Evolutionary conservation across 2,329 filamentous ascomycete genomes (phyloP).

Genomic region (Byssothecium circinans): DNA sequence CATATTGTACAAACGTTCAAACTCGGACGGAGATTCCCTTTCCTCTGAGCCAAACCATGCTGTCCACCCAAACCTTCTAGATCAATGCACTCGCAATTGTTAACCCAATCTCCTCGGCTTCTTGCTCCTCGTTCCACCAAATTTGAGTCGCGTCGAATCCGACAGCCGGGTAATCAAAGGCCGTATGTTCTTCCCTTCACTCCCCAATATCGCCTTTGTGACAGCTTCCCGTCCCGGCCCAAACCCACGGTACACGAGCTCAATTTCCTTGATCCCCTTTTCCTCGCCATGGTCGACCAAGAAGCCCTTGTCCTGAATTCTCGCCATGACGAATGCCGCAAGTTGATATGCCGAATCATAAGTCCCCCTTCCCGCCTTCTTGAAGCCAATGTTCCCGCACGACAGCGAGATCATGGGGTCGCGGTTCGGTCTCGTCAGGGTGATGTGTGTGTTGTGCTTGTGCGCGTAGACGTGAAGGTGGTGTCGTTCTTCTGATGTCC

Average conservation of each 20-base stretch:
- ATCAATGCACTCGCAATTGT: slow-evolving; percentile 29
- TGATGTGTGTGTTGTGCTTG: slow-evolving; percentile 96
- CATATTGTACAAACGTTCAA: no score
- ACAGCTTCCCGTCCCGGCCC: slow-evolving; percentile 85
- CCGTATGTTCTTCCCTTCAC: slow-evolving; percentile 76
- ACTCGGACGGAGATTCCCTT: no score
- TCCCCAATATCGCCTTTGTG: slow-evolving; percentile 83
- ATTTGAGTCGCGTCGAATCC: slow-evolving; percentile 89
- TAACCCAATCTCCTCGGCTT: slow-evolving; percentile 79
- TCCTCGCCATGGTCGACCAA: slow-evolving; percentile 55
- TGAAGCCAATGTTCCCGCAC: slow-evolving; percentile 88
- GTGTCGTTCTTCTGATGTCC: slow-evolving; percentile 62
- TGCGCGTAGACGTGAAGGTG: slow-evolving; percentile 84
- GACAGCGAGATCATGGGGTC: slow-evolving; percentile 79
- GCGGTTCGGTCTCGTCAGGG: slow-evolving; percentile 78
- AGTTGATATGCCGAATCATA: slow-evolving; percentile 95
- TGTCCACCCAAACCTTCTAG: no score
- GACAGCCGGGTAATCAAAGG: slow-evolving; percentile 76
- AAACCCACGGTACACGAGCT: slow-evolving; percentile 83
- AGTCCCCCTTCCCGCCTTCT: slow-evolving; percentile 73
- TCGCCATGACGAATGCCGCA: slow-evolving; percentile 77
- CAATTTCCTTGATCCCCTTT: slow-evolving; percentile 65
- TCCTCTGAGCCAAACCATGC: no score
- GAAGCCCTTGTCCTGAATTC: slow-evolving; percentile 80
- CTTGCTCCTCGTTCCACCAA: slow-evolving; percentile 87